A percentile compares a stretch with the other conserved stretches of the same genome.
phyloP scores from a whole-genome alignment of 495 filamentous ascomycete species.

The Hypoxylon fragiforme region DNA sequence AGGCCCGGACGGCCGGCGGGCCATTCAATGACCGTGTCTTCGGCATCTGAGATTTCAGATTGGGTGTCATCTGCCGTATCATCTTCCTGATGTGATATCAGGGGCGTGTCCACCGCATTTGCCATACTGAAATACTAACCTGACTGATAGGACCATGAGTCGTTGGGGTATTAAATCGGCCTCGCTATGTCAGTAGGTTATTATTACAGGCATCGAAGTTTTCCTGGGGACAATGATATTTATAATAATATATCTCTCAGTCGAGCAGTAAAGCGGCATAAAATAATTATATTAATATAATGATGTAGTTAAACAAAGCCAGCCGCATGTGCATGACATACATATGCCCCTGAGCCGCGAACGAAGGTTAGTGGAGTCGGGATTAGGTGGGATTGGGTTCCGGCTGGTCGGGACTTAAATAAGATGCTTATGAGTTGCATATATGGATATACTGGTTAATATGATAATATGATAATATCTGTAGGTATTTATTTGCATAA shows the following conservation, averaged over 20 bases:
- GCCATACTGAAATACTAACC: constrained; percentile 17
- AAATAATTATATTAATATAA: neutral
- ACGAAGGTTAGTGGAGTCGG: constrained; percentile 1
- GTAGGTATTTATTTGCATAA: no score
- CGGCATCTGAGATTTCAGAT: constrained; percentile 20
- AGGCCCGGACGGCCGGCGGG: constrained; percentile 37
- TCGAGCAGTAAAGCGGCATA: no score
- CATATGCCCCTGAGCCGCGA: neutral
- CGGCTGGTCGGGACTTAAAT: constrained; percentile 5
- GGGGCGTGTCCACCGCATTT: constrained; percentile 12
- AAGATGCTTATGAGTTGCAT: constrained; percentile 3
- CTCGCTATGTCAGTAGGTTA: constrained; percentile 1
- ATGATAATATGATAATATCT: no score
- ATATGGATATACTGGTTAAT: no score
- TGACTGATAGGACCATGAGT: no score
- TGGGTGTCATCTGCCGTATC: constrained; percentile 28
- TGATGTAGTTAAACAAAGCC: neutral
- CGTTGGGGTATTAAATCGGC: neutral
- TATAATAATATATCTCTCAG: no score
- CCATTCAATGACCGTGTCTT: constrained; percentile 10
- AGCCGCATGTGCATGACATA: no score
- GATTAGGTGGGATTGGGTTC: neutral
- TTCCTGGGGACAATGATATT: no score
- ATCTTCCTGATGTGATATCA: constrained; percentile 34
- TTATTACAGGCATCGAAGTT: no score